These are phyloP conservation scores for Ceratocystis eucalypticola DNA, from an alignment of 2,329 filamentous ascomycete species.

Conservation along the genomic window DNA sequence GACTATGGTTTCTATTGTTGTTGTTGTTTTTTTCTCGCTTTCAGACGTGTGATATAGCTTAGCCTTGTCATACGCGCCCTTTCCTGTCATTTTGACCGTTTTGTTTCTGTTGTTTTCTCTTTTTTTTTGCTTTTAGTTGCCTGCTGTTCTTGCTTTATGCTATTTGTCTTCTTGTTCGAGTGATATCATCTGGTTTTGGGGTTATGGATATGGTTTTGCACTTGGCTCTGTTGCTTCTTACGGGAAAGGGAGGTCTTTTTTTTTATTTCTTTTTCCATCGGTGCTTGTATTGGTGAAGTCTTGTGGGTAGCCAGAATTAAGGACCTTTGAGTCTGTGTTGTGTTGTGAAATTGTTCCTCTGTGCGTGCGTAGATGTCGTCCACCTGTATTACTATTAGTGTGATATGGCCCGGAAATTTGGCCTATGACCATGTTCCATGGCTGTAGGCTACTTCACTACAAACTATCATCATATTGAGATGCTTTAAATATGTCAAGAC, in stretches of 20 bases:
- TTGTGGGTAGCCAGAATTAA: too few species aligned
- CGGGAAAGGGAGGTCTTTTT: background rate
- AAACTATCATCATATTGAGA: too few species aligned
- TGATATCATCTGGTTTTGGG: background rate
- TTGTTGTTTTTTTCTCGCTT: background rate
- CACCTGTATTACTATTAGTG: too few species aligned
- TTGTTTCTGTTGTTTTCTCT: constrained; percentile 4
- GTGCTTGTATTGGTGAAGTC: too few species aligned
- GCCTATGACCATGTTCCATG: too few species aligned
- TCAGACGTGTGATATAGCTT: background rate
- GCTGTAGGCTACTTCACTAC: too few species aligned
- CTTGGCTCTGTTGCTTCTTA: background rate
- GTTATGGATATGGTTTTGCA: background rate
- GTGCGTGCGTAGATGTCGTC: too few species aligned
- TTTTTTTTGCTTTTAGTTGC: constrained; percentile 1
- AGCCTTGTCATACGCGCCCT: background rate
- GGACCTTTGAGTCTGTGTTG: too few species aligned
- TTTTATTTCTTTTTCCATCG: background rate
- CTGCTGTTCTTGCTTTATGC: background rate
- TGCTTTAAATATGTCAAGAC: too few species aligned
- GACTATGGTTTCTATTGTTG: background rate
- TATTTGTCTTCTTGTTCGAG: background rate
- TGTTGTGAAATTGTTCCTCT: too few species aligned
- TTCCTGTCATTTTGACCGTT: constrained; percentile 1
- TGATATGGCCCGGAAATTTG: too few species aligned